phyloP scores from a whole-genome alignment of 2,329 filamentous ascomycete genomes.

The Periconia sp. region DNA sequence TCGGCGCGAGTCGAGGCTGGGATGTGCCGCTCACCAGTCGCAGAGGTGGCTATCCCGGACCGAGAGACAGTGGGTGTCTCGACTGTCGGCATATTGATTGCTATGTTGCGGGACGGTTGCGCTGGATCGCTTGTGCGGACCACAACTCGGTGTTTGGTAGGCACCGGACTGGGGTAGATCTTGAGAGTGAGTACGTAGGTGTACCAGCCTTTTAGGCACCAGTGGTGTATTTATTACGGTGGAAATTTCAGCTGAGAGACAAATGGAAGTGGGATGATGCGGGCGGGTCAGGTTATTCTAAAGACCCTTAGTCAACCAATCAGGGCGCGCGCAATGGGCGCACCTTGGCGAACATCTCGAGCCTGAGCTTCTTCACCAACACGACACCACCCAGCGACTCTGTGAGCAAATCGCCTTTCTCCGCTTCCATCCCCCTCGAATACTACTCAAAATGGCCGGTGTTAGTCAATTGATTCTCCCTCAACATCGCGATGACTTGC shows the following conservation, averaged over 20 bases:
- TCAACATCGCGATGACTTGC: slow-evolving; percentile 8
- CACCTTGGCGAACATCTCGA: slow-evolving; percentile 17
- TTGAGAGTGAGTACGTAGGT: too few relatives aligned
- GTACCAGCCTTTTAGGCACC: too few relatives aligned
- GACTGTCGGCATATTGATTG: slow-evolving; percentile 34
- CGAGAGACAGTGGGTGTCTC: slow-evolving; percentile 38
- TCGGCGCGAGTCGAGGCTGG: slow-evolving; percentile 85
- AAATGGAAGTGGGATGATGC: background rate
- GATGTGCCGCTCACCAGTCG: slow-evolving; percentile 81
- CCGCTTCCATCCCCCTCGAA: slow-evolving; percentile 20
- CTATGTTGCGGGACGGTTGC: background rate
- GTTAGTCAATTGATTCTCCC: slow-evolving; percentile 50
- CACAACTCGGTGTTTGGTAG: too few relatives aligned
- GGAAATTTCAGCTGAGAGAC: too few relatives aligned
- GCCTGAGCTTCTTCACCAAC: slow-evolving; percentile 20
- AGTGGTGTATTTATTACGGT: too few relatives aligned
- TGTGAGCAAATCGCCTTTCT: slow-evolving; percentile 23
- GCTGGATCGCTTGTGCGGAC: too few relatives aligned
- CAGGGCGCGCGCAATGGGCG: slow-evolving; percentile 20
- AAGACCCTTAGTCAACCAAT: slow-evolving; percentile 24
- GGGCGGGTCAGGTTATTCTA: background rate
- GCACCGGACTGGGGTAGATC: too few relatives aligned
- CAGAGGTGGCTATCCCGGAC: slow-evolving; percentile 67
- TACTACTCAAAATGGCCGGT: slow-evolving; percentile 58
- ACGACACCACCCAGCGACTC: slow-evolving; percentile 27